Percentiles rank a stretch among this genome's conserved stretches.
phyloP scores from a whole-genome alignment of 208 protist genomes.

The Naegleria fowleri region DNA sequence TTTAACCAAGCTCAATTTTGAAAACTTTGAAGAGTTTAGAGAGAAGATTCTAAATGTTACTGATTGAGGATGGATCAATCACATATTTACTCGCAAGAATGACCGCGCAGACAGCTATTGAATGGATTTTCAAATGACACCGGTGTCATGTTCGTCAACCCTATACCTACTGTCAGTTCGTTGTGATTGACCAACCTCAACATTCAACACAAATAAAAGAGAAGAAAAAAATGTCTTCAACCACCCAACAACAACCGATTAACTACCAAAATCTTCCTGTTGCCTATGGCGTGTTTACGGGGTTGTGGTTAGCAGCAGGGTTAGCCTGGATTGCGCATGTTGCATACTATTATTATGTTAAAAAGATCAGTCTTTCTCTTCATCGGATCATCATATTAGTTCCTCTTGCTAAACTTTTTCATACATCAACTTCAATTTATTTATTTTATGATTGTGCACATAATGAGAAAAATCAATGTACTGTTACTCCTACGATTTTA shows the following conservation, averaged over 20 bases:
- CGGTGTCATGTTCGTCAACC: too few species aligned
- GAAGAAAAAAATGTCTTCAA: neutral
- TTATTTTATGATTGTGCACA: neutral
- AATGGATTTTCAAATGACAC: too few species aligned
- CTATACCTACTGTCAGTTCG: too few species aligned
- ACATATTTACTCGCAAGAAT: too few species aligned
- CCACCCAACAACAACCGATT: neutral
- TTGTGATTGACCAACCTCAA: too few species aligned
- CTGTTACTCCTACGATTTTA: neutral
- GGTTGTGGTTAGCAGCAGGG: neutral
- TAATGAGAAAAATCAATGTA: neutral
- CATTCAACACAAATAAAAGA: too few species aligned
- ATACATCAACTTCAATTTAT: neutral
- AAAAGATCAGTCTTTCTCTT: neutral
- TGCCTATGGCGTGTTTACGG: neutral
- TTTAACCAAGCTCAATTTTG: neutral
- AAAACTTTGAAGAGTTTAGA: constrained; percentile 15
- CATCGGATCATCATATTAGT: neutral
- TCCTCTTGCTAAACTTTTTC: neutral
- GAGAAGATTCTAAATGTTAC: neutral
- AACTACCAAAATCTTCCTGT: neutral
- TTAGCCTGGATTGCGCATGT: neutral
- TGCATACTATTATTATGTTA: neutral
- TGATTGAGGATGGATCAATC: neutral
- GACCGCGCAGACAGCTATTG: too few species aligned